Evolutionary conservation across 441 rosid species (phyloP), one percentile per base, ranked within the genome.

Genomic region (Syzygium syzygioides): DNA sequence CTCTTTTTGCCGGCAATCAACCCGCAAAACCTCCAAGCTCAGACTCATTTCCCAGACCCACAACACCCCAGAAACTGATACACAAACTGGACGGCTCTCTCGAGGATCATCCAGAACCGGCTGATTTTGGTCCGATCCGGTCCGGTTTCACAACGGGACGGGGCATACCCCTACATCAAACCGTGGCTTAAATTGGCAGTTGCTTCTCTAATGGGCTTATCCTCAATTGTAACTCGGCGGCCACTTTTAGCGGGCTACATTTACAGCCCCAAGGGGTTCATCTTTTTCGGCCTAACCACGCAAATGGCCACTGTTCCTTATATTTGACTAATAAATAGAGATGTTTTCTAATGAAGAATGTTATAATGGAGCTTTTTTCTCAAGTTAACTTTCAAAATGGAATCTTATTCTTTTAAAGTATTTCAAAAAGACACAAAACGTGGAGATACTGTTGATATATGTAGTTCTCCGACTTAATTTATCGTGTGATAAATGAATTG

Each of bases 1-100:
- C 99, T 89, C 99, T 95, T 86, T 91, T 97, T 71, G 98, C 98
- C 98, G 96, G 84, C 54, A 32, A 88, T 87, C 60, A 60, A 84
- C 55, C 80, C 89, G 71, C 52, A 52, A 86, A 26, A 19, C 68
- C 14, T 34, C 41, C 55, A 26, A 76, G 56, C 30, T 48, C 76
- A 80, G 30, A 5, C 48, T 28, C n/a, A 87, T 55, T 19, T 20
- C 59, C 59, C 85, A 9, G 45, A 71, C 1, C 9, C 28, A 17
- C 23, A 87, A 54, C 50, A 60, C 15, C 54, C 48, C 48, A 45
- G 48, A 45, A 45, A 45, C 48, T 45, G 48, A 45, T 45, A 7
- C 48, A 45, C 48, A 45, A 45, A 1, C 48, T 45, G 48, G 48
- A 45, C 48, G 48, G 48, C 8, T 45, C 48, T 45, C 48, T 45